Base-by-base conservation (phyloP, 2,329 filamentous ascomycete species). In the Chrysoporthe austroafricana region DNA sequence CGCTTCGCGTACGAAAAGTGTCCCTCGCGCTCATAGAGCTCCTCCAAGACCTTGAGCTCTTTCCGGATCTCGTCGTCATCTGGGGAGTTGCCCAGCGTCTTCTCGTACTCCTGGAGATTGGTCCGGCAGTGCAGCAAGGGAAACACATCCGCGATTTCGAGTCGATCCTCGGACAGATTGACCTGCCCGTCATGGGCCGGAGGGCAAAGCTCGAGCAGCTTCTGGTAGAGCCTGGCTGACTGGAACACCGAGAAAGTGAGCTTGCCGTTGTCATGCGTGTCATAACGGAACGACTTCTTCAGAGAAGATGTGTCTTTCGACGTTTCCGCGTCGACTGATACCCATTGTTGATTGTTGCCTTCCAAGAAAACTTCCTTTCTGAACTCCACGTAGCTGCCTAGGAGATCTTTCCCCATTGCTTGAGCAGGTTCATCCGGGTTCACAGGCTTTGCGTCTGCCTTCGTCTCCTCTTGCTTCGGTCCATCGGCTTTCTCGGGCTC, bases 181-280 rank as follows among this genome's bases (percentile, higher is more conserved):
- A 62, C 59, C 13, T 62, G 21, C n/a, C 59, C 43, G 43, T 50
- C n/a, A 43, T 34, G 11, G 4, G 9, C 59, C 5, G 59, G 59
- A 36, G 42, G 59, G 44, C 59, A 62, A 14, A 62, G 44, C 32
- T 46, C 59, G 21, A 62, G 21, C 4, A 62, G 44, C 44, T 62
- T 48, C 18, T 36, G 5, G 43, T 62, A 62, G 21, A 62, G 59
- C 39, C 3, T n/a, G 26, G 59, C 59, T 5, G 59, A 48, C 13
- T 9, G 8, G 43, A 34, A 62, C 13, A 62, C 59, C n/a, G n/a
- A 13, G 32, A 62, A 62, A 8, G 43, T 50, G 59, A 62, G 32
- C 4, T 34, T 26, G 1, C 43, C 44, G 14, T 62, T 18, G 9
- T 62, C 42, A 26, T 62, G 4, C 9, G n/a, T 48, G 44, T 62